A percentile compares a stretch with the other conserved stretches of the same genome.
Evolutionary conservation across 2,329 filamentous ascomycete species (phyloP).

Genomic region (Aureobasidium melanogenum): DNA sequence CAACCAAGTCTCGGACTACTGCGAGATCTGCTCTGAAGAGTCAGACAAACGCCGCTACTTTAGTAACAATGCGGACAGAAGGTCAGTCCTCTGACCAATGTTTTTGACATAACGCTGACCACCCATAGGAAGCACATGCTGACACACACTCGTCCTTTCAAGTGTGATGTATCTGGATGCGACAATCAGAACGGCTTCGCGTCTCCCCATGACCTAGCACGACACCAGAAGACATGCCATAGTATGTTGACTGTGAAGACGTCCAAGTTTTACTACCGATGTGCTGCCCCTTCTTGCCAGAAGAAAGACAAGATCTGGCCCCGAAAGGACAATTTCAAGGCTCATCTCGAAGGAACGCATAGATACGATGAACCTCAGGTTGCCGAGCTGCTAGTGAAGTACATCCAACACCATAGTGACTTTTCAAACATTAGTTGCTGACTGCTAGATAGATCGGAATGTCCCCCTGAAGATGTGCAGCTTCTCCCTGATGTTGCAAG

Average conservation of each 20-base stretch:
- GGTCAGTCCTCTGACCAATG: neutral
- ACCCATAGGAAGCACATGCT: slow-evolving; percentile 1
- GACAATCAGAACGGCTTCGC: slow-evolving; percentile 7
- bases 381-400: neutral
- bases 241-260: slow-evolving; percentile 9
- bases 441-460: neutral
- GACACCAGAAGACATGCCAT: slow-evolving; percentile 10
- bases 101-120: neutral
- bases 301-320: slow-evolving; percentile 11
- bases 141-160: slow-evolving; percentile 5
- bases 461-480: neutral
- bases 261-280: slow-evolving; percentile 9
- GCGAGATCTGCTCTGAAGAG: neutral
- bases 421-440: neutral
- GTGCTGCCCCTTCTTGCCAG: slow-evolving; percentile 4
- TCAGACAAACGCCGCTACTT: neutral
- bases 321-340: slow-evolving; percentile 11
- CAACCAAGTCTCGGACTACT: neutral
- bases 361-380: neutral
- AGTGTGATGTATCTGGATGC: slow-evolving; percentile 4
- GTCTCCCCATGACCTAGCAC: slow-evolving; percentile 5
- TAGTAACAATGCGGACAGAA: slow-evolving; percentile 8
- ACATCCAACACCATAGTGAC: neutral
- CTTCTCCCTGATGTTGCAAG: neutral
- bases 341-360: slow-evolving; percentile 10